These are phyloP conservation scores for Ganoderma resinaceum DNA, from an alignment of 1,284 basidiomycete genomes.

Conservation along the genomic window DNA sequence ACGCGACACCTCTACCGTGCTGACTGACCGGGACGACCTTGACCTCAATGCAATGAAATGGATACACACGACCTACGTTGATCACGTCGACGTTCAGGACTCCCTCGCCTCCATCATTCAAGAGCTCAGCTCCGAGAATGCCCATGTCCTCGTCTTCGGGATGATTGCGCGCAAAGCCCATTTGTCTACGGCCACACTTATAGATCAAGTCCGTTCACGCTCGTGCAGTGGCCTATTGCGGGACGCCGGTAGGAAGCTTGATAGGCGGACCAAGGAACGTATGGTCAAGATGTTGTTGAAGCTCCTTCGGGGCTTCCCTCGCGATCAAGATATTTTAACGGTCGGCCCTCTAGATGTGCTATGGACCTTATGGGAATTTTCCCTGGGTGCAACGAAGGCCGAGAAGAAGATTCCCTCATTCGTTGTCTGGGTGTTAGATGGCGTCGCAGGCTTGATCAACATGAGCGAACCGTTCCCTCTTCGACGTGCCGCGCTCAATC, in stretches of 20 bases:
- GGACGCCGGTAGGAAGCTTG: constrained; percentile 5
- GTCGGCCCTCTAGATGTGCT: constrained; percentile 18
- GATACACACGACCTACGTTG: constrained; percentile 21
- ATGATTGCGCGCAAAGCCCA: constrained; percentile 21
- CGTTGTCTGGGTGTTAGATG: constrained; percentile 11
- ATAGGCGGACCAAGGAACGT: constrained; percentile 1
- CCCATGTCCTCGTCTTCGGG: constrained; percentile 22
- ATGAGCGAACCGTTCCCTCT: constrained; percentile 22
- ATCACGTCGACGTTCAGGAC: constrained; percentile 27
- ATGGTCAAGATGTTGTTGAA: constrained; percentile 16
- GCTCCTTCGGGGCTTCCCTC: constrained; percentile 14
- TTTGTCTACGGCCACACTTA: constrained; percentile 9
- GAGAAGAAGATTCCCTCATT: constrained; percentile 10
- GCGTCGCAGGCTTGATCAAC: constrained; percentile 12
- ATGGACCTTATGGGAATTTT: constrained; percentile 23
- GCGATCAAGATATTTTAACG: constrained; percentile 14
- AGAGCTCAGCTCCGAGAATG: constrained; percentile 23
- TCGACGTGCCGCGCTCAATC: constrained; percentile 22
- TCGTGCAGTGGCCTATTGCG: constrained; percentile 12
- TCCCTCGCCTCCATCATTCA: constrained; percentile 21
- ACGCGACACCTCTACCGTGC: constrained; percentile 22
- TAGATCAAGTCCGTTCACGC: constrained; percentile 20
- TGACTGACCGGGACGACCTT: constrained; percentile 9
- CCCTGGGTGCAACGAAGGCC: constrained; percentile 8
- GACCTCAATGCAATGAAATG: constrained; percentile 29